phyloP scores from a whole-genome alignment of 1,284 basidiomycete species.

The Ceratobasidium sp. region DNA sequence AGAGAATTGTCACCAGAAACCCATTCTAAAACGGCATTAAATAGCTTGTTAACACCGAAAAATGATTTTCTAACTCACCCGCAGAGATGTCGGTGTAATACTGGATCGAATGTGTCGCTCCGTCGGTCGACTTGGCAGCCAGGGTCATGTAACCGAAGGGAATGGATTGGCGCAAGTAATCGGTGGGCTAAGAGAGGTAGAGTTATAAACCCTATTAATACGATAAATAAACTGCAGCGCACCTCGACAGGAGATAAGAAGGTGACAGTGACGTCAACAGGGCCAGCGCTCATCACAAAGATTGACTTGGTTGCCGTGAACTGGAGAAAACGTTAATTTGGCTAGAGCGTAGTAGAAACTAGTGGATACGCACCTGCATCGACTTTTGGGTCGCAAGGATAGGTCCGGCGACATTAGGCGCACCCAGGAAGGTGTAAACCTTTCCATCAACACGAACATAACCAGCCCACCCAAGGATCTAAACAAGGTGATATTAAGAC shows the following conservation, averaged over 20 bases:
- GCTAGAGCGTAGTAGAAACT: background rate
- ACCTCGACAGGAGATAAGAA: constrained; percentile 75
- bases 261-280: constrained; percentile 67
- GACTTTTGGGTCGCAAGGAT: constrained; percentile 67
- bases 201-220: background rate
- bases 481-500: background rate
- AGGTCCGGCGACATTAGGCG: constrained; percentile 60
- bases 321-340: constrained; percentile 52
- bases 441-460: constrained; percentile 69
- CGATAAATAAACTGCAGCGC: constrained; percentile 41
- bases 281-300: constrained; percentile 69
- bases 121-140: constrained; percentile 67
- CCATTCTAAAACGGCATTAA: constrained; percentile 60
- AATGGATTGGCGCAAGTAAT: constrained; percentile 61
- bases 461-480: constrained; percentile 75
- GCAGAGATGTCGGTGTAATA: constrained; percentile 62
- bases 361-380: constrained; percentile 57
- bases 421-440: constrained; percentile 70
- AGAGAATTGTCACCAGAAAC: constrained; percentile 64
- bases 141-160: constrained; percentile 71
- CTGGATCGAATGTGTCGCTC: constrained; percentile 65
- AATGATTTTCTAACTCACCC: constrained; percentile 47
- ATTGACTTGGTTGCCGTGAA: constrained; percentile 72
- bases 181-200: constrained; percentile 48
- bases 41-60: too few species aligned